Evolutionary conservation across 2,329 filamentous ascomycete genomes (phyloP).

Genomic region (Leptographium lundbergii): DNA sequence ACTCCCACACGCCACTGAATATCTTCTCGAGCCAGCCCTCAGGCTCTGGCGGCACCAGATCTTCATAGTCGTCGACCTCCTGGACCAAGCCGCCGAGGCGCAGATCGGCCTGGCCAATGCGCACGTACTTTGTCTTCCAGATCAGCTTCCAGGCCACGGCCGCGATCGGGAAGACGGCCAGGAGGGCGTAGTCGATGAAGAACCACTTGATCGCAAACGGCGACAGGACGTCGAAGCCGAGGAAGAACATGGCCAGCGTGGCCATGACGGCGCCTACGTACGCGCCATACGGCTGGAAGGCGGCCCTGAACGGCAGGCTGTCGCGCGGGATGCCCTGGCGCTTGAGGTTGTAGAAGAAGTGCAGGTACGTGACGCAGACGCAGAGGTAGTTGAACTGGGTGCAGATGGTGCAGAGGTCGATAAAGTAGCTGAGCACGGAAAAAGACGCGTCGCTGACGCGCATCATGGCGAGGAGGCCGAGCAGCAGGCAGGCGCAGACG

Average conservation of each 20-base stretch:
- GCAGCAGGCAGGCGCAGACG: slow-evolving; percentile 42
- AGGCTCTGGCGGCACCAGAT: not conserved
- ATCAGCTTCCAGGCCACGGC: not conserved
- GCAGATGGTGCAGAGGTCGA: slow-evolving; percentile 47
- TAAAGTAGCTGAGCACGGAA: slow-evolving; percentile 46
- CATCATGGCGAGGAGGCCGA: slow-evolving; percentile 51
- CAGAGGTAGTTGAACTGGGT: slow-evolving; percentile 45
- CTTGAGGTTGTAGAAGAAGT: slow-evolving; percentile 42
- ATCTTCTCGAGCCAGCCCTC: not conserved
- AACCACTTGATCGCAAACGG: slow-evolving; percentile 3
- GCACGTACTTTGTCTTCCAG: slow-evolving; percentile 3
- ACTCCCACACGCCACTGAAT: slow-evolving; percentile 1
- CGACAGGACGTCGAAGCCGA: not conserved
- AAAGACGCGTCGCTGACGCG: slow-evolving; percentile 41
- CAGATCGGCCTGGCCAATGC: slow-evolving; percentile 8
- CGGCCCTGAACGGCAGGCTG: slow-evolving; percentile 41
- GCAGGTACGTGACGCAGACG: slow-evolving; percentile 44
- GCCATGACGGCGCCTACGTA: slow-evolving; percentile 9
- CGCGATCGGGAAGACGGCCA: not conserved
- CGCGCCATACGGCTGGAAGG: slow-evolving; percentile 15
- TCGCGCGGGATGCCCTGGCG: slow-evolving; percentile 40
- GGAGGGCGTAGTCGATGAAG: slow-evolving; percentile 3
- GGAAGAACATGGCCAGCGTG: not conserved
- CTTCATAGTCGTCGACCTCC: slow-evolving; percentile 25
- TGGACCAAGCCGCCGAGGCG: slow-evolving; percentile 10